Evolutionary conservation across 1,284 basidiomycete genomes (phyloP), one percentile per base, ranked within the genome.

Genomic region (Leccinum subrobustum): DNA sequence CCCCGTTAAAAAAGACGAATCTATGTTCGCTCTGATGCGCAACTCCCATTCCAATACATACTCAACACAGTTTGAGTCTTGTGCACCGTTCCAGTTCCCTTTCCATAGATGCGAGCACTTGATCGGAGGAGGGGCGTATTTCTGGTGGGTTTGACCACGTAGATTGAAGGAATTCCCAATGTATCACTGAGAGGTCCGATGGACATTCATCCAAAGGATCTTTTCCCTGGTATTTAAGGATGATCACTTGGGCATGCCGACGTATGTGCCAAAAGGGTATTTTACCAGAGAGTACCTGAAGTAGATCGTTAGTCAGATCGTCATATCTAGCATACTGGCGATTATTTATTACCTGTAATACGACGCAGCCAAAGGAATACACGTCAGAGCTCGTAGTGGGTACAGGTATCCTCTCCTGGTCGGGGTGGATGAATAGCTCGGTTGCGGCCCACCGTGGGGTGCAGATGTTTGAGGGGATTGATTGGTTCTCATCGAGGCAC

Each of bases 151-250:
- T 64, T 25, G 65, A 64, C 63, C 63, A 64, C 1, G 54, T 47
- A 6, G 52, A 52, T 9, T n/a, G 65, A 56, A 64, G 64, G 31
- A 64, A 64, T 5, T 55, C 20, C 64, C 64, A 64, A 8, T 44
- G 50, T 14, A 16, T 29, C 3, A 18, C 18, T 12, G 64, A 18
- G 9, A 64, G 54, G n/a, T 44, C 6, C 1, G 47, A 25, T 12
- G 64, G 63, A 18, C 64, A 9, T 33, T 64, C 62, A 12, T 64
- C 63, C 55, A 64, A 25, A 3, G 63, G 64, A 25, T 64, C 50
- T 35, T 64, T 64, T 1, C 63, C 64, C 31, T 59, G 14, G 3
- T 57, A 66, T 23, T 64, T 64, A 4, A 64, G 52, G 25, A 64
- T 57, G 6, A 66, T 66, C 1, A 66, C 52, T 1, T 64, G 63